These are phyloP conservation scores for Pelomyxa schiedti DNA, from an alignment of 78 protist genomes.

Conservation along the genomic window DNA sequence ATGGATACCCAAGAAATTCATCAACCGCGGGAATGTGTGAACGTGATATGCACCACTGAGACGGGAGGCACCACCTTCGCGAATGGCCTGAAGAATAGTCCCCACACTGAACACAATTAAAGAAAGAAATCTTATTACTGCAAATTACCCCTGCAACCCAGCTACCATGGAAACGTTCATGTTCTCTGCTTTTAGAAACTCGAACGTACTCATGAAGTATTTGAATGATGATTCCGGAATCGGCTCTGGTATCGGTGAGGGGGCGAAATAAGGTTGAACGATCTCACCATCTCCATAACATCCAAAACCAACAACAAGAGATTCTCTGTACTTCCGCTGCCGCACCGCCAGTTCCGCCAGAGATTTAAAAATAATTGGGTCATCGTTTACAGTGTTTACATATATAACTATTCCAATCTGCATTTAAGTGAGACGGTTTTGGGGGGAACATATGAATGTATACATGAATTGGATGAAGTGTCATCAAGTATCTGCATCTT, in stretches of 20 bases:
- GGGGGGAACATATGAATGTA: too few relatives aligned
- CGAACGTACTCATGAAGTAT: slow-evolving; percentile 27
- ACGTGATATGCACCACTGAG: slow-evolving; percentile 44
- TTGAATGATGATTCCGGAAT: slow-evolving; percentile 2
- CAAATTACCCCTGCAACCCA: slow-evolving; percentile 14
- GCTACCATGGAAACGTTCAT: slow-evolving; percentile 31
- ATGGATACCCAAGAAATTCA: slow-evolving; percentile 27
- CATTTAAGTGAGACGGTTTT: too few relatives aligned
- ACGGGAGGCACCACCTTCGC: slow-evolving; percentile 39
- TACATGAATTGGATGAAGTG: too few relatives aligned
- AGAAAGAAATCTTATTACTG: too few relatives aligned
- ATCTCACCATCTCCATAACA: slow-evolving; percentile 37
- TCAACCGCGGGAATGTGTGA: slow-evolving; percentile 43
- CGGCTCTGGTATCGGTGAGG: too few relatives aligned
- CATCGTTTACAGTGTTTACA: slow-evolving; percentile 23
- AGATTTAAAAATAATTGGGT: slow-evolving; percentile 28
- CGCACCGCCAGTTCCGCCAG: slow-evolving; percentile 35
- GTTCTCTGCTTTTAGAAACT: slow-evolving; percentile 23
- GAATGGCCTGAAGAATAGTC: slow-evolving; percentile 23
- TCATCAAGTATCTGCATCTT: neutral
- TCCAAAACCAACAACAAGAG: slow-evolving; percentile 51
- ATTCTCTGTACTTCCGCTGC: neutral
- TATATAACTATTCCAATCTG: slow-evolving; percentile 26
- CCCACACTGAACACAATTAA: slow-evolving; percentile 4
- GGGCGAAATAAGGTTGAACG: too few relatives aligned